Evolutionary conservation across 805 yeast genomes (phyloP).

Genomic region (Candida boidinii): DNA sequence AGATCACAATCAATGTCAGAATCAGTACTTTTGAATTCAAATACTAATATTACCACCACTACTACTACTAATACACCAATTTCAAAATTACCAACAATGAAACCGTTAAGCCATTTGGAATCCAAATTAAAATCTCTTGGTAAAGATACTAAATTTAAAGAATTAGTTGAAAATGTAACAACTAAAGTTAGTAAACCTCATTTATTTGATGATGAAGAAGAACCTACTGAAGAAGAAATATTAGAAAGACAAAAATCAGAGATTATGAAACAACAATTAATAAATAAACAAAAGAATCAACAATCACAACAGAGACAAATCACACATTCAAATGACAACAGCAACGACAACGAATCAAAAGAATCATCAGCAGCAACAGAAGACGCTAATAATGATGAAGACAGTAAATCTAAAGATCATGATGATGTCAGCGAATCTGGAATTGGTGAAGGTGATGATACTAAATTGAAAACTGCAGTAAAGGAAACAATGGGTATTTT

Average conservation of each 20-base stretch:
- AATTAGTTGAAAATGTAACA: constrained; percentile 25
- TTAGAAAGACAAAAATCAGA: neutral
- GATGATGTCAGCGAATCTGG: neutral
- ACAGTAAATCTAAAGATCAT: neutral
- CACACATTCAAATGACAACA: neutral
- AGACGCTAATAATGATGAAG: neutral
- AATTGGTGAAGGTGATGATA: constrained; percentile 1
- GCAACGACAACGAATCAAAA: neutral
- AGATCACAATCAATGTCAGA: no score
- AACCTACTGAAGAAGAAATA: constrained; percentile 1
- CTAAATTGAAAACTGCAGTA: constrained; percentile 2
- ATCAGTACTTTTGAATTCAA: no score
- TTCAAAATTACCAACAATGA: constrained; percentile 2
- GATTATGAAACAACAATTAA: neutral
- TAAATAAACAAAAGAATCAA: neutral
- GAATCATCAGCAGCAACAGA: neutral
- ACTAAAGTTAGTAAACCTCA: constrained; percentile 26
- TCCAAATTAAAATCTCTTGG: constrained; percentile 1
- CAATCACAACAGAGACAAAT: neutral
- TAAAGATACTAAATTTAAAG: constrained; percentile 5
- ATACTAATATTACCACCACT: constrained; percentile 5
- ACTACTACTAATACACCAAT: constrained; percentile 3
- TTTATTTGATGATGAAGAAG: constrained; percentile 30
- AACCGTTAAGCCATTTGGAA: constrained; percentile 4
- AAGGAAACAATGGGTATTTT: constrained; percentile 4